Evolutionary conservation across 495 filamentous ascomycete species (phyloP).

Genomic region (Penicillium odoratum): DNA sequence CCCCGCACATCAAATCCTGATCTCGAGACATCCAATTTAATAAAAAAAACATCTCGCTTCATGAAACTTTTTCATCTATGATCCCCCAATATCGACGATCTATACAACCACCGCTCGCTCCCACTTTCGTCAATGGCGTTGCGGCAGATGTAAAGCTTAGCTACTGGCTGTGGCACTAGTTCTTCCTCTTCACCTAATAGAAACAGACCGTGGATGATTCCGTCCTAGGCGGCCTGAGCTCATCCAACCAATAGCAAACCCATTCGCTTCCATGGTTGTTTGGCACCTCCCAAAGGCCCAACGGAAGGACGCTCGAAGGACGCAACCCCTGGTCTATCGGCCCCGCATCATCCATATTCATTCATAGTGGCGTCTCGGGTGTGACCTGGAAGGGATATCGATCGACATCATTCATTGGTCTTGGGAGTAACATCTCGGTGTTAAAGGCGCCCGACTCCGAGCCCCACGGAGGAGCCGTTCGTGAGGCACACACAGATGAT

Average conservation of each 20-base stretch:
- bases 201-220: not conserved
- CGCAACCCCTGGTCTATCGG: constrained; percentile 10
- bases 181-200: constrained; percentile 1
- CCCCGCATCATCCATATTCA: not conserved
- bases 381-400: constrained; percentile 7
- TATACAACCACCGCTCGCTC: not conserved
- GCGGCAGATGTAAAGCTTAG: constrained; percentile 7
- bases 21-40: not conserved
- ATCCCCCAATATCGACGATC: not conserved
- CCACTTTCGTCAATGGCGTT: not conserved
- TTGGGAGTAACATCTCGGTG: not conserved
- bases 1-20: not conserved
- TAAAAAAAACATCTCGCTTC: not conserved
- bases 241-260: not conserved
- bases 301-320: constrained; percentile 1
- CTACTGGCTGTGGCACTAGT: constrained; percentile 10
- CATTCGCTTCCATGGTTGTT: not conserved
- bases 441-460: not conserved
- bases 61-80: not conserved
- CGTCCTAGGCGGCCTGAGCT: not conserved
- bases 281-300: not conserved
- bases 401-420: constrained; percentile 6
- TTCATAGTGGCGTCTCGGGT: not conserved
- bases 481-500: not conserved
- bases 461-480: too few relatives aligned